phyloP scores from a whole-genome alignment of 495 filamentous ascomycete species.

The Penicillium verhagenii region DNA sequence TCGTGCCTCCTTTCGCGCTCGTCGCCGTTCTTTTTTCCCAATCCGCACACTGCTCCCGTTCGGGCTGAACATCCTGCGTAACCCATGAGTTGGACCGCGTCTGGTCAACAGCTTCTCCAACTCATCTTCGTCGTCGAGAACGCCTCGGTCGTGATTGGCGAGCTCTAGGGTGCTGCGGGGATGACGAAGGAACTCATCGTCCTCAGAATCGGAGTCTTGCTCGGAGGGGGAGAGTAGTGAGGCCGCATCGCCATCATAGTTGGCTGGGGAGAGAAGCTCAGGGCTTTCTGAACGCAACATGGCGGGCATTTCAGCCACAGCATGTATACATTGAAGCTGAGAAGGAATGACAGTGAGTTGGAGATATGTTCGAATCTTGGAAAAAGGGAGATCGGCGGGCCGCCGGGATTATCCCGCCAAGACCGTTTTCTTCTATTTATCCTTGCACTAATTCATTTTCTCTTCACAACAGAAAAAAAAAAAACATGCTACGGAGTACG shows the following conservation, averaged over 20 bases:
- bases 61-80: slow-evolving; percentile 48
- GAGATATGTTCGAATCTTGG: background rate
- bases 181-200: slow-evolving; percentile 63
- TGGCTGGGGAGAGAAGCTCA: slow-evolving; percentile 59
- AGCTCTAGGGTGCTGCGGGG: slow-evolving; percentile 70
- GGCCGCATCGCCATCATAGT: slow-evolving; percentile 66
- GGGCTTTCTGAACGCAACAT: slow-evolving; percentile 24
- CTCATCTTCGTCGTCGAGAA: slow-evolving; percentile 87
- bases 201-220: slow-evolving; percentile 75
- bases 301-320: slow-evolving; percentile 22
- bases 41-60: slow-evolving; percentile 44
- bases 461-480: background rate
- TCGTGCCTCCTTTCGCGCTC: slow-evolving; percentile 42
- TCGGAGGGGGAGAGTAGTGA: slow-evolving; percentile 65
- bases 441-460: background rate
- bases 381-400: slow-evolving; percentile 11
- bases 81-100: slow-evolving; percentile 49
- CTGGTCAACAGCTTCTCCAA: slow-evolving; percentile 69
- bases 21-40: slow-evolving; percentile 55
- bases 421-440: background rate
- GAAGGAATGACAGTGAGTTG: slow-evolving; percentile 1
- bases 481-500: no score
- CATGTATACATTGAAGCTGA: slow-evolving; percentile 28
- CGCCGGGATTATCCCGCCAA: slow-evolving; percentile 5
- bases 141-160: slow-evolving; percentile 66